Evolutionary conservation across 768 basidiomycete genomes (phyloP).

Genomic region (Kwoniella sp.): DNA sequence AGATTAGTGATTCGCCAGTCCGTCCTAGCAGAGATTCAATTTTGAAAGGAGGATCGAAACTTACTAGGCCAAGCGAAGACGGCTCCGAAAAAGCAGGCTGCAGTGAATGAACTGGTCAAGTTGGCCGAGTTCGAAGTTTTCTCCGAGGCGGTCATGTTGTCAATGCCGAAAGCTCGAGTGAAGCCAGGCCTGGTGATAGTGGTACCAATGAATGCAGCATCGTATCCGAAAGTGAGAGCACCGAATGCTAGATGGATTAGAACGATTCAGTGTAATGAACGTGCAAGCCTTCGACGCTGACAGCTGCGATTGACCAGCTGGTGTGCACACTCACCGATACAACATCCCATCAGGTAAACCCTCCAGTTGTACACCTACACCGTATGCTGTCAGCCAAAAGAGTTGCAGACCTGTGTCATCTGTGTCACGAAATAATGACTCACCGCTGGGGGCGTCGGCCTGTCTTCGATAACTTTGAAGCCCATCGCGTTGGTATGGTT

Average conservation of each 20-base stretch:
- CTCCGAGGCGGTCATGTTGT: constrained; percentile 49
- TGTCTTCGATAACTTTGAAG: constrained; percentile 33
- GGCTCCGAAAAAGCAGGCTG: constrained; percentile 57
- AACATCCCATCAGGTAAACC: constrained; percentile 51
- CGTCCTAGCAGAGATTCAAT: neutral
- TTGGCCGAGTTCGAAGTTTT: constrained; percentile 58
- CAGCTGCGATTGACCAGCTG: neutral
- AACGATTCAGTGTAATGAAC: constrained; percentile 33
- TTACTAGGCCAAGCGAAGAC: constrained; percentile 31
- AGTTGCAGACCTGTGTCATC: too few relatives aligned
- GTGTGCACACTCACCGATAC: constrained; percentile 1
- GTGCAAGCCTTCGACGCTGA: neutral
- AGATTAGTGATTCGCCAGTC: too few relatives aligned
- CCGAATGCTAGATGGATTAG: constrained; percentile 55
- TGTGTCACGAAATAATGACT: too few relatives aligned
- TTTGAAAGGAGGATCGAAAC: neutral
- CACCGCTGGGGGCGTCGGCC: constrained; percentile 28
- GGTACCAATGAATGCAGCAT: constrained; percentile 61
- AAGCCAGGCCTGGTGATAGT: constrained; percentile 55
- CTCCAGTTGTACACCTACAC: constrained; percentile 57
- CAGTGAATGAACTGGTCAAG: constrained; percentile 61
- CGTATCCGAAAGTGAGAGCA: constrained; percentile 56
- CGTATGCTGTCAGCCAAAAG: neutral
- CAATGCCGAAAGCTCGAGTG: constrained; percentile 58
- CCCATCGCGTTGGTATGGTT: constrained; percentile 15